Evolutionary conservation across 2,329 filamentous ascomycete species (phyloP).

Genomic region (Epichloe sylvatica): DNA sequence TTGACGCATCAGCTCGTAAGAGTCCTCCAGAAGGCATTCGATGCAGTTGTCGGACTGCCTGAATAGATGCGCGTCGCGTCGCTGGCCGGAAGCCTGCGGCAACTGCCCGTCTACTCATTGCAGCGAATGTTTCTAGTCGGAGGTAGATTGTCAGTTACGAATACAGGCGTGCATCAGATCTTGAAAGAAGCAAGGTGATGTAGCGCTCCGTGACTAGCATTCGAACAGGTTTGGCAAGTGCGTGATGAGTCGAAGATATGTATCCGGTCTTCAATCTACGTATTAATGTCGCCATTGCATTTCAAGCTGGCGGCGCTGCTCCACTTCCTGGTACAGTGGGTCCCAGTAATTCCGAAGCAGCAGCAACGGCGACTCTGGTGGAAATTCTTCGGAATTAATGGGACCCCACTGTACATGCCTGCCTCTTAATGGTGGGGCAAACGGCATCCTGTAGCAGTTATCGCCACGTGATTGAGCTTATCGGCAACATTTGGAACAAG

Average conservation of each 20-base stretch:
- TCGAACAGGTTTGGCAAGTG: neutral
- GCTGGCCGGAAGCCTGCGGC: slow-evolving; percentile 57
- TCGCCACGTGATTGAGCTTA: slow-evolving; percentile 12
- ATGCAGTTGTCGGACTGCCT: slow-evolving; percentile 49
- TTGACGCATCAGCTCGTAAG: slow-evolving; percentile 48
- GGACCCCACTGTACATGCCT: too few relatives aligned
- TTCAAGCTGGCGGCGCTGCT: neutral
- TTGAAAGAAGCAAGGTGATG: neutral
- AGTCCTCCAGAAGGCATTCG: slow-evolving; percentile 55
- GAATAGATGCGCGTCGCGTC: slow-evolving; percentile 44
- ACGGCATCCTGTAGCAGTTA: neutral
- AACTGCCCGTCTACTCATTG: slow-evolving; percentile 32
- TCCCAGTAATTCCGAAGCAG: too few relatives aligned
- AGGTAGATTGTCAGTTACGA: neutral
- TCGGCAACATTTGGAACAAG: slow-evolving; percentile 16
- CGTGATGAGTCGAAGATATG: neutral
- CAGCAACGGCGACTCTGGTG: too few relatives aligned
- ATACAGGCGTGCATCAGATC: neutral
- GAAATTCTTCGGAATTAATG: too few relatives aligned
- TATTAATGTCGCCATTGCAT: too few relatives aligned
- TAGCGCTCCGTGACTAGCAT: neutral
- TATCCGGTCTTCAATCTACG: neutral
- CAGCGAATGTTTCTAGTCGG: slow-evolving; percentile 1
- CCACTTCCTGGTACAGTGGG: neutral
- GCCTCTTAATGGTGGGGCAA: neutral